Percentiles rank a stretch among this genome's conserved stretches.
Evolutionary conservation across 2,329 filamentous ascomycete genomes (phyloP).

Genomic region (Talaromyces pinophilus): DNA sequence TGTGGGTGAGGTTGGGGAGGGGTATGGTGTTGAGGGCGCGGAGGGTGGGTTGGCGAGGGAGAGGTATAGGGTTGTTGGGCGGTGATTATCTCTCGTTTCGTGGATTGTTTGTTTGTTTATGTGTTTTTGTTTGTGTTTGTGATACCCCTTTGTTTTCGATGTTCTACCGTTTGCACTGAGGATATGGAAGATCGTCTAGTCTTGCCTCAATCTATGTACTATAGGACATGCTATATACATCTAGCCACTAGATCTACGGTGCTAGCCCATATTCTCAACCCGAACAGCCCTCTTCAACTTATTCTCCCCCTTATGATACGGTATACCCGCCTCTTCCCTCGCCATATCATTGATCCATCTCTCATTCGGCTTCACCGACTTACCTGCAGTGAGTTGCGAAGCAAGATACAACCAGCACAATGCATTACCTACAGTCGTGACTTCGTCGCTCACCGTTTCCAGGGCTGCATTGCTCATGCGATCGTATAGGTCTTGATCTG

Average conservation of each 20-base stretch:
- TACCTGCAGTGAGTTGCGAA: constrained; percentile 62
- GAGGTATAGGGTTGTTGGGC: constrained; percentile 41
- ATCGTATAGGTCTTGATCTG: constrained; percentile 63
- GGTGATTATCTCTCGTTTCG: constrained; percentile 21
- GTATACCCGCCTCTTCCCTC: constrained; percentile 62
- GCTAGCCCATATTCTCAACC: constrained; percentile 29
- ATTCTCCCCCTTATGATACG: constrained; percentile 62
- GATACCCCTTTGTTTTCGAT: constrained; percentile 21
- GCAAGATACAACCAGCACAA: constrained; percentile 78
- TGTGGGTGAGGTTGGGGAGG: constrained; percentile 69
- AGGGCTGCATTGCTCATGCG: constrained; percentile 66
- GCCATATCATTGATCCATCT: constrained; percentile 76
- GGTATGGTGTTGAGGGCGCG: constrained; percentile 50
- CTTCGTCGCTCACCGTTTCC: constrained; percentile 73
- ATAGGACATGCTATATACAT: not conserved
- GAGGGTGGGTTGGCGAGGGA: constrained; percentile 48
- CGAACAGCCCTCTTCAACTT: constrained; percentile 50
- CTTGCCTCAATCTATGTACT: not conserved
- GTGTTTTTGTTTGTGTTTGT: constrained; percentile 1
- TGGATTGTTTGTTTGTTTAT: not conserved
- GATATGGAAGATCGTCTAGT: not conserved
- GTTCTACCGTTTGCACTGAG: not conserved
- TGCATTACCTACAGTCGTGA: constrained; percentile 77
- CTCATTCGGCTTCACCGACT: constrained; percentile 59
- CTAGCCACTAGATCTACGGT: no score